Base-by-base conservation (phyloP, 495 filamentous ascomycete species). In the Tricharina praecox region DNA sequence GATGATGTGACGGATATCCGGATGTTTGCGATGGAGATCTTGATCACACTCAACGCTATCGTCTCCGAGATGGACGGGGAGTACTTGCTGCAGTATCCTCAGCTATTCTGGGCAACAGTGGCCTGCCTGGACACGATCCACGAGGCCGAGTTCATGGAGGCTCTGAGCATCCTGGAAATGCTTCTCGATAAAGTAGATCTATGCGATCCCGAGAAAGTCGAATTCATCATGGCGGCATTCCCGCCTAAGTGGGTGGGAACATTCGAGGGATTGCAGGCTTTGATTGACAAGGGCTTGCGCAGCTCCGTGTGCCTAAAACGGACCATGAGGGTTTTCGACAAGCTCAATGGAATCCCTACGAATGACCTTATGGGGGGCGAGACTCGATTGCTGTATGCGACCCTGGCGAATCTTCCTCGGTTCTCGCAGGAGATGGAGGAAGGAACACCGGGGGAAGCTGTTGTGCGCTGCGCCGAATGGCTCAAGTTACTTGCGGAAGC, bases 51-150 rank as follows among this genome's bases (percentile, higher is more conserved):
- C 36, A 84, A 87, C 49, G 83, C 85, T 0, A 80, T 95, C 46
- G 90, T 96, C 48, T 73, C 74, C 48, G 84, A 85, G 21, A 67
- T 94, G 18, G 76, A 83, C n/a, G 70, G 79, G 2, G 68, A 76
- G 18, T 81, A 90, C 62, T 70, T 99, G 11, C 52, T 93, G 34
- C 76, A 79, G 28, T 94, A 88, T 51, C 87, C 90, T 4, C 86
- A 95, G 55, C 66, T 96, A 1, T 99, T 96, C 65, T 99, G 90
- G 90, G 88, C 88, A 1, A 92, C 83, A 1, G 93, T 86, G 57
- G 88, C 90, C 23, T 96, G 90, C 59, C 67, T 96, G 32, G 84
- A 95, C 59, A 95, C 90, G 1, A 86, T 94, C 50, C 86, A 94
- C 50, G 90, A 96, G 63, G 76, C 77, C 10, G 90, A 99, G 60